Conservation (phyloP, 805 yeast species). For the Torulaspora delbrueckii region DNA sequence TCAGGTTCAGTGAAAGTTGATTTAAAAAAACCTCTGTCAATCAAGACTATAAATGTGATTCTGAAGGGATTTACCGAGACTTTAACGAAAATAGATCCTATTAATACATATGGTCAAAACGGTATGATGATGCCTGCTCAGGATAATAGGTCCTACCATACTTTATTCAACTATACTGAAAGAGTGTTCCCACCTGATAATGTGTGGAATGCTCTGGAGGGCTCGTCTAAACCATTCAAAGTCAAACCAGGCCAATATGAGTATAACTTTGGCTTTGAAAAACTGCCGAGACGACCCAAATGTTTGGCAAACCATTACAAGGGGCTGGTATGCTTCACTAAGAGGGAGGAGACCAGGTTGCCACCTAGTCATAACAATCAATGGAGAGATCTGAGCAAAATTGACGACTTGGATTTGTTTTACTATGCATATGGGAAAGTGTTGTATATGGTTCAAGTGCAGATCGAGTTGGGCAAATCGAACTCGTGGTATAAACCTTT, state of each 20-base stretch:
- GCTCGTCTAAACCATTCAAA: conserved; percentile 29
- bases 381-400: conserved; percentile 24
- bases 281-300: conserved; percentile 25
- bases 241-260: conserved; percentile 28
- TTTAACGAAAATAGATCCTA: conserved; percentile 23
- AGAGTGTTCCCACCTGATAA: conserved; percentile 34
- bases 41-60: conserved; percentile 48
- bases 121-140: conserved; percentile 28
- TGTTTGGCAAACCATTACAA: conserved; percentile 26
- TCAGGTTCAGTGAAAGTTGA: conserved; percentile 28
- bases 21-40: conserved; percentile 24
- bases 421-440: conserved; percentile 31
- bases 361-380: conserved; percentile 33
- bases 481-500: conserved; percentile 32
- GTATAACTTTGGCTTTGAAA: conserved; percentile 26
- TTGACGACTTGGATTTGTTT: conserved; percentile 25
- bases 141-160: conserved; percentile 28
- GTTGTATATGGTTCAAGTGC: conserved; percentile 26
- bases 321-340: conserved; percentile 21
- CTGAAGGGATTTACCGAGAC: conserved; percentile 36
- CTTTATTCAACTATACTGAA: conserved; percentile 18
- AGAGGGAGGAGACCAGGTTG: conserved; percentile 18
- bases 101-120: conserved; percentile 20
- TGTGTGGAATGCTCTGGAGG: conserved; percentile 32
- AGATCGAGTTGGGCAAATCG: conserved; percentile 28